Percentiles rank a stretch among this genome's conserved stretches.
Conservation (phyloP, 83 land plant genomes). For the Diphasiastrum complanatum region DNA sequence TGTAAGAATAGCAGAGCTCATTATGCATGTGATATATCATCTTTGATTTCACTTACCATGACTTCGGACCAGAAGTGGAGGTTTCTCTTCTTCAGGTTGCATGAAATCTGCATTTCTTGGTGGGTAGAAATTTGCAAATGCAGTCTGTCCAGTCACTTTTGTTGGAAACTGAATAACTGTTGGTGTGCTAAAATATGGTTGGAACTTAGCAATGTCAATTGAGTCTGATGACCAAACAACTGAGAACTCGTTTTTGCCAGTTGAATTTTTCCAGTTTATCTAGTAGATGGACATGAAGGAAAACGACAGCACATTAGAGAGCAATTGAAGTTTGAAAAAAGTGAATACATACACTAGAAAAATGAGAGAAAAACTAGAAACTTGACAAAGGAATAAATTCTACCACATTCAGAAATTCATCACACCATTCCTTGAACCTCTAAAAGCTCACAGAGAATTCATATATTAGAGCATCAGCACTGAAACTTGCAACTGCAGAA, state of each 20-base stretch:
- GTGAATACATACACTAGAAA: too few species aligned
- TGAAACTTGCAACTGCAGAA: too few species aligned
- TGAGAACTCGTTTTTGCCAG: slow-evolving; percentile 12
- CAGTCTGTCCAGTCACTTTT: slow-evolving; percentile 22
- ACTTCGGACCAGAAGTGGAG: slow-evolving; percentile 33
- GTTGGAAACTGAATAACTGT: slow-evolving; percentile 33
- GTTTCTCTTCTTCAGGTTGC: slow-evolving; percentile 25
- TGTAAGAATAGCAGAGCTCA: not conserved
- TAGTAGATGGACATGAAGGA: too few species aligned
- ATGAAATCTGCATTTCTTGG: slow-evolving; percentile 27
- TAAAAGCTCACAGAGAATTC: too few species aligned
- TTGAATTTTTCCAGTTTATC: too few species aligned
- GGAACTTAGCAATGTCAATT: slow-evolving; percentile 19
- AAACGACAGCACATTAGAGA: too few species aligned
- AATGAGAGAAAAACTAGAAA: too few species aligned
- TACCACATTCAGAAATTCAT: too few species aligned
- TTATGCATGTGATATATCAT: not conserved
- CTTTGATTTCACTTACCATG: slow-evolving; percentile 24
- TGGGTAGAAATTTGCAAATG: slow-evolving; percentile 38
- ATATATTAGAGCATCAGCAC: too few species aligned
- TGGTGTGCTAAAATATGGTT: slow-evolving; percentile 27
- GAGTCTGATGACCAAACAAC: slow-evolving; percentile 32
- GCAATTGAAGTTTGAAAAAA: too few species aligned
- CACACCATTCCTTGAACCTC: too few species aligned
- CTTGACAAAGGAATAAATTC: too few species aligned